Percentiles rank a stretch among this genome's conserved stretches.
These are phyloP conservation scores for Apiotrichum mycotoxinovorans DNA, from an alignment of 1,284 basidiomycete species.

Conservation along the genomic window DNA sequence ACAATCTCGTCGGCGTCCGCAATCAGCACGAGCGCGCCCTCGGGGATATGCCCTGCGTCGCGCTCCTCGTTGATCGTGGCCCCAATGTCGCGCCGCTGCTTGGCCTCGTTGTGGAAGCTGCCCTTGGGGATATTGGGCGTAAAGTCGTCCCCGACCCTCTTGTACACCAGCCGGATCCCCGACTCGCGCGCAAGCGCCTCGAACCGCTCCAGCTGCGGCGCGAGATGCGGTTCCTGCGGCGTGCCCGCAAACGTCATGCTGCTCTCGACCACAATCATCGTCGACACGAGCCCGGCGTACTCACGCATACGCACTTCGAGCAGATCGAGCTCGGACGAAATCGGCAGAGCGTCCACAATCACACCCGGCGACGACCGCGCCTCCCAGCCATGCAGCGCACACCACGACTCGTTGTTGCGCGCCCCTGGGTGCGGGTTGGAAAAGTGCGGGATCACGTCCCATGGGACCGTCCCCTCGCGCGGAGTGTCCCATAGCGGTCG, in stretches of 20 bases:
- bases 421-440: not conserved
- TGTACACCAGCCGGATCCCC: constrained; percentile 12
- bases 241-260: constrained; percentile 62
- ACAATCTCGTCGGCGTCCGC: constrained; percentile 70
- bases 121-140: constrained; percentile 35
- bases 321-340: constrained; percentile 65
- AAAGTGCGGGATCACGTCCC: constrained; percentile 25
- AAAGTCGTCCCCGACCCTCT: constrained; percentile 13
- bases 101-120: constrained; percentile 50
- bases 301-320: constrained; percentile 67
- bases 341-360: constrained; percentile 57
- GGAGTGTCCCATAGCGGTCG: constrained; percentile 34
- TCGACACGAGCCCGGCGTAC: constrained; percentile 60
- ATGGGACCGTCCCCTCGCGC: constrained; percentile 1
- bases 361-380: not conserved
- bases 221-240: constrained; percentile 59
- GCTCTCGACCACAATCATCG: constrained; percentile 65
- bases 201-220: constrained; percentile 19
- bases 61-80: not conserved
- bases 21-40: constrained; percentile 56
- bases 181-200: constrained; percentile 10
- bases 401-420: constrained; percentile 16
- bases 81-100: constrained; percentile 1
- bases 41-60: not conserved
- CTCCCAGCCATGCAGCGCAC: constrained; percentile 24